These are phyloP conservation scores for Taiozyma sp. DNA, from an alignment of 1,139 yeast species.

Conservation along the genomic window DNA sequence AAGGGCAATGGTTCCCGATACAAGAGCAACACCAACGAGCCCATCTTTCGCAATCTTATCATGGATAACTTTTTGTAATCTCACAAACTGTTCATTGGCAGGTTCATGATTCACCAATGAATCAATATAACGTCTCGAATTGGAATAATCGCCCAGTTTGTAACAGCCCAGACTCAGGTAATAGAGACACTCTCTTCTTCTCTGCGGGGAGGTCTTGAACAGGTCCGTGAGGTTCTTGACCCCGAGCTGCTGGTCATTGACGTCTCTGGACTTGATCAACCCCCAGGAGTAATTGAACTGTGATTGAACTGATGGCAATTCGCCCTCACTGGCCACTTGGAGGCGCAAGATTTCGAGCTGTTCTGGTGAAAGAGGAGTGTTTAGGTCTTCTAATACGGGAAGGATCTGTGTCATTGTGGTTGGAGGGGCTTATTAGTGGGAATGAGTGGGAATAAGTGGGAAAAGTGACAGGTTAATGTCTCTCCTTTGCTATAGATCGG, in stretches of 20 bases:
- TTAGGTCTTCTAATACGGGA: conserved; percentile 23
- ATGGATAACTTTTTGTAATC: conserved; percentile 72
- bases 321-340: conserved; percentile 81
- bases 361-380: conserved; percentile 63
- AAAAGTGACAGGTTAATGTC: background rate
- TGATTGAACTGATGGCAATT: conserved; percentile 75
- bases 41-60: conserved; percentile 86
- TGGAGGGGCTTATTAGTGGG: background rate
- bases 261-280: conserved; percentile 61
- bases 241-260: conserved; percentile 71
- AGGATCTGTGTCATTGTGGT: conserved; percentile 4
- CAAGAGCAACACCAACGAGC: conserved; percentile 79
- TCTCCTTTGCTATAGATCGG: no score
- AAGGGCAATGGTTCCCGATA: conserved; percentile 80
- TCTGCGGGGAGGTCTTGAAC: conserved; percentile 71
- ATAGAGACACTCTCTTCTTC: conserved; percentile 87
- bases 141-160: conserved; percentile 82
- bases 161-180: conserved; percentile 85
- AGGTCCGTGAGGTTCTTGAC: conserved; percentile 69
- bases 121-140: conserved; percentile 84
- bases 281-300: conserved; percentile 98
- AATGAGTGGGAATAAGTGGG: background rate
- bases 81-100: conserved; percentile 70
- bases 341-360: conserved; percentile 71
- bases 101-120: conserved; percentile 77